Evolutionary conservation across 805 yeast genomes (phyloP).

Genomic region (Pichia kluyveri): DNA sequence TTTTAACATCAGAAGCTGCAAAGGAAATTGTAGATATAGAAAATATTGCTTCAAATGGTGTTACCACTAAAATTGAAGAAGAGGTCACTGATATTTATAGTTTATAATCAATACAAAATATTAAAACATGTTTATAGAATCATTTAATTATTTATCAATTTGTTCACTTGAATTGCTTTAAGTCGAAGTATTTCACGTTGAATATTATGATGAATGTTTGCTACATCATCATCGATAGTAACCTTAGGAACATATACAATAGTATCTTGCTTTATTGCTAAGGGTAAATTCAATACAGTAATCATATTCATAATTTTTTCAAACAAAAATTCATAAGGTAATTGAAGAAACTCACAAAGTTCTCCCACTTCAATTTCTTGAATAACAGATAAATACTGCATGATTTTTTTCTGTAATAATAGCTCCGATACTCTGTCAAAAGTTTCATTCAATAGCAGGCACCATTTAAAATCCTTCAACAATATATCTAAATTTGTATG

Average conservation of each 20-base stretch:
- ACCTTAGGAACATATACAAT: neutral
- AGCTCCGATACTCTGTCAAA: neutral
- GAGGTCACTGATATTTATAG: constrained; percentile 29
- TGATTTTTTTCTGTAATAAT: neutral
- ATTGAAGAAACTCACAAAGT: neutral
- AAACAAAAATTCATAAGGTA: neutral
- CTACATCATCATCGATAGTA: neutral
- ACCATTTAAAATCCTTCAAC: neutral
- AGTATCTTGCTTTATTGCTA: neutral
- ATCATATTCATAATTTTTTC: neutral
- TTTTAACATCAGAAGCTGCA: constrained; percentile 71
- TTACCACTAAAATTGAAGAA: constrained; percentile 35
- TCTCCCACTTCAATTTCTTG: neutral
- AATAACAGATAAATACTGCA: neutral
- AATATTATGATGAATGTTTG: neutral
- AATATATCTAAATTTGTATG: too few species aligned
- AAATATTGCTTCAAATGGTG: constrained; percentile 50
- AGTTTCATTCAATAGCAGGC: neutral
- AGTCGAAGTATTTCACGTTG: neutral
- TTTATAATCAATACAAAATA: constrained; percentile 4
- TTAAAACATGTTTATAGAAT: neutral
- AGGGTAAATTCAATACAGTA: neutral
- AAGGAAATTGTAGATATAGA: constrained; percentile 85
- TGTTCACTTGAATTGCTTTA: neutral
- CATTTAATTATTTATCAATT: neutral